Conservation (phyloP, 1,284 basidiomycete species). For the Xerocomus nothofagi region DNA sequence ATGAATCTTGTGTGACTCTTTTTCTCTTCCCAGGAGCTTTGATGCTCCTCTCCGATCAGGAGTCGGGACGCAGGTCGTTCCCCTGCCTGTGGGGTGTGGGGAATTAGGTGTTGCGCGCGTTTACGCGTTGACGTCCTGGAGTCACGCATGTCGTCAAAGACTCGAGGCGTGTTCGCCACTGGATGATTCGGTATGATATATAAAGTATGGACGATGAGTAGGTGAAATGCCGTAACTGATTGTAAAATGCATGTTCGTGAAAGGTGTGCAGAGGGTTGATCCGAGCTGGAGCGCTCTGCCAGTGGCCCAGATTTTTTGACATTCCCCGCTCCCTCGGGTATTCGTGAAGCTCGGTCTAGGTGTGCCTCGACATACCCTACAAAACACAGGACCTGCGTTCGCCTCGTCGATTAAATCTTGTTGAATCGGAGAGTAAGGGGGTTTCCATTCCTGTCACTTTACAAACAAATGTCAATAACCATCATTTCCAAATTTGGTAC, state of each 20-base stretch:
- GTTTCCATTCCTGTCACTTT: slow-evolving; percentile 16
- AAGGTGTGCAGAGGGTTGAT: too few relatives aligned
- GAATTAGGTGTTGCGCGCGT: slow-evolving; percentile 11
- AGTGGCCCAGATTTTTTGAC: too few relatives aligned
- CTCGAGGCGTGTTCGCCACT: neutral
- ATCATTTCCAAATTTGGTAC: slow-evolving; percentile 21
- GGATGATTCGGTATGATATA: slow-evolving; percentile 24
- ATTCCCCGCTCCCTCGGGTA: too few relatives aligned
- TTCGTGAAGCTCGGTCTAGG: too few relatives aligned
- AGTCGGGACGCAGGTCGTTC: slow-evolving; percentile 23
- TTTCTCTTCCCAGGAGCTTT: neutral
- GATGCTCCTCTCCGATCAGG: slow-evolving; percentile 14
- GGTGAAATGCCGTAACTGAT: slow-evolving; percentile 1
- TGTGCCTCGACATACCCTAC: too few relatives aligned
- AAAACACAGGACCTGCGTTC: too few relatives aligned
- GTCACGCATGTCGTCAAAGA: slow-evolving; percentile 3
- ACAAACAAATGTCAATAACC: slow-evolving; percentile 18
- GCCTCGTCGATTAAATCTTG: too few relatives aligned
- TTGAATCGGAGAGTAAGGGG: too few relatives aligned
- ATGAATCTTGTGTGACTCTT: neutral
- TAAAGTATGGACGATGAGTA: slow-evolving; percentile 17
- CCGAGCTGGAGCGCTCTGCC: too few relatives aligned
- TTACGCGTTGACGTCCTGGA: slow-evolving; percentile 13
- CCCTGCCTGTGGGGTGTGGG: slow-evolving; percentile 16
- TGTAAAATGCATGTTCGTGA: too few relatives aligned